Conservation (phyloP, 2,329 filamentous ascomycete species). For the Stagonosporopsis rhizophila region DNA sequence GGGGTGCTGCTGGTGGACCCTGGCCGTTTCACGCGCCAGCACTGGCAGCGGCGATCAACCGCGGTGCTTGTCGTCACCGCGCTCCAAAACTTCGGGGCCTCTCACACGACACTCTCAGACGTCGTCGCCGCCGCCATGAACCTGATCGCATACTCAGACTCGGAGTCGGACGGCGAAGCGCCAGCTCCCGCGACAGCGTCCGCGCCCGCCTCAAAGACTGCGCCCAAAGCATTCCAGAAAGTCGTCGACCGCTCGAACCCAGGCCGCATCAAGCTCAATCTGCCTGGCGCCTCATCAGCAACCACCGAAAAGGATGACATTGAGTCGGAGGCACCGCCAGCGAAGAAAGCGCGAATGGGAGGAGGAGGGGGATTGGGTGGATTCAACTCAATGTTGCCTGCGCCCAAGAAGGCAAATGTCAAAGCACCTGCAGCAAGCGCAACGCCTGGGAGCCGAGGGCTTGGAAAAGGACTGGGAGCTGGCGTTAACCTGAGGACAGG, state of each 20-base stretch:
- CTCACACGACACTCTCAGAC: not conserved
- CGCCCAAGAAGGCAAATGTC: conserved; percentile 70
- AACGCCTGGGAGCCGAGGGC: conserved; percentile 42
- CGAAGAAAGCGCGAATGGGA: conserved; percentile 73
- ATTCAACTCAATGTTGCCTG: conserved; percentile 85
- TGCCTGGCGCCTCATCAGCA: conserved; percentile 64
- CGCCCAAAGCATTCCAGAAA: conserved; percentile 72
- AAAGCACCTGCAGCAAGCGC: conserved; percentile 33
- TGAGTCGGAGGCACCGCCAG: conserved; percentile 59
- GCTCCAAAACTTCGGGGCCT: not conserved
- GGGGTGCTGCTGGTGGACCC: conserved; percentile 21
- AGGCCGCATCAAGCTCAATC: conserved; percentile 82
- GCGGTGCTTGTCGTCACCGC: conserved; percentile 2
- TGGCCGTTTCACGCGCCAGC: conserved; percentile 20
- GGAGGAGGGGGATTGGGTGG: conserved; percentile 73
- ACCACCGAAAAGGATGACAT: conserved; percentile 50
- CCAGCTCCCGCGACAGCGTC: conserved; percentile 36
- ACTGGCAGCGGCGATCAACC: conserved; percentile 25
- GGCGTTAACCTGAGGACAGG: conserved; percentile 83
- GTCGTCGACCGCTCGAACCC: conserved; percentile 82
- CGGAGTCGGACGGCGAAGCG: conserved; percentile 69
- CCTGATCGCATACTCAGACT: conserved; percentile 85
- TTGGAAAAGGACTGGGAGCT: conserved; percentile 54
- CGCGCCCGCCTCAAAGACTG: conserved; percentile 50
- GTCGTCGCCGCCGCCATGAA: conserved; percentile 64